These are phyloP conservation scores for Clitopilus hobsonii DNA, from an alignment of 768 basidiomycete species.

Conservation along the genomic window DNA sequence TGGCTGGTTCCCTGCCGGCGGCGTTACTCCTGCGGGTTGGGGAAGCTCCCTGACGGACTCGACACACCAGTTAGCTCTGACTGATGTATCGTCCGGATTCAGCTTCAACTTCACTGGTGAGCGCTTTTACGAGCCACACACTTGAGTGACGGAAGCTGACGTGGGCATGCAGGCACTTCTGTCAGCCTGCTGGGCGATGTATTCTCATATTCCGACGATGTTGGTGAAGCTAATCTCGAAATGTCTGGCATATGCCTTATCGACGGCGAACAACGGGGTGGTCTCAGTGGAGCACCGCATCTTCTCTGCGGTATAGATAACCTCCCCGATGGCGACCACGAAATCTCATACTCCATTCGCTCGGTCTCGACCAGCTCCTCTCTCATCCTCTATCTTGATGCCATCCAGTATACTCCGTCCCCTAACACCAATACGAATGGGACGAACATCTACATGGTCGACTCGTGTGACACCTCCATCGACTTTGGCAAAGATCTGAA, in stretches of 20 bases:
- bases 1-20: not conserved
- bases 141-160: not conserved
- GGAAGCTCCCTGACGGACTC: not conserved
- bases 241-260: not conserved
- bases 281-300: no score
- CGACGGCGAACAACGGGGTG: not conserved
- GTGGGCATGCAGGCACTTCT: not conserved
- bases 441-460: not conserved
- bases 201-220: not conserved
- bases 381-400: not conserved
- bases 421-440: not conserved
- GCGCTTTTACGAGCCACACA: not conserved
- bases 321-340: not conserved
- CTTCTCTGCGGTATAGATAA: not conserved
- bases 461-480: not conserved
- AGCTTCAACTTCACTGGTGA: not conserved
- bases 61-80: not conserved
- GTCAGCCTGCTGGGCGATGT: not conserved
- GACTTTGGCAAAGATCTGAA: not conserved
- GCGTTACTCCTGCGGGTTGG: not conserved
- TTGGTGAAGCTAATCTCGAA: not conserved
- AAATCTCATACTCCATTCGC: not conserved
- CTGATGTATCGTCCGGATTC: not conserved
- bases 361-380: not conserved
- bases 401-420: not conserved